These are phyloP conservation scores for Myxozyma vanderwaltii DNA, from an alignment of 805 yeast genomes.

Conservation along the genomic window DNA sequence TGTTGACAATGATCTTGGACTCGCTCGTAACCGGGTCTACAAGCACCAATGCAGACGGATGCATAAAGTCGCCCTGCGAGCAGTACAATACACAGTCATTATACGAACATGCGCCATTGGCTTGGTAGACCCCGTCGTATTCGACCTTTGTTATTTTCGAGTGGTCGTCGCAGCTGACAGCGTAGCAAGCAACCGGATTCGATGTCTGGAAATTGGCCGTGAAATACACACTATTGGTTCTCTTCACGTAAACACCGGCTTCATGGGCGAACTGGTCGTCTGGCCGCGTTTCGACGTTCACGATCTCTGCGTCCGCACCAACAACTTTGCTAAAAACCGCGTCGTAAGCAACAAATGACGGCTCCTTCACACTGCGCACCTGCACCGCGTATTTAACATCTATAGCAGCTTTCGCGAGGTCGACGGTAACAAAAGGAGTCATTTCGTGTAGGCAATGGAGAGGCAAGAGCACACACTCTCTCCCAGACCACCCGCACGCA, in stretches of 20 bases:
- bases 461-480: background rate
- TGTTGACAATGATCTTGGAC: constrained; percentile 21
- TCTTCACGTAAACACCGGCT: constrained; percentile 29
- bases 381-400: constrained; percentile 21
- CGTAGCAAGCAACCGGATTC: constrained; percentile 18
- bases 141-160: constrained; percentile 11
- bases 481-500: background rate
- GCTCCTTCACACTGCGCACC: background rate
- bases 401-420: constrained; percentile 6
- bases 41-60: constrained; percentile 22
- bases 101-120: constrained; percentile 30
- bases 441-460: background rate
- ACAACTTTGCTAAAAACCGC: constrained; percentile 6
- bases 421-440: constrained; percentile 3
- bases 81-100: constrained; percentile 25
- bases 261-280: constrained; percentile 29
- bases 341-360: constrained; percentile 23
- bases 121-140: constrained; percentile 22
- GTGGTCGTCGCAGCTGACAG: constrained; percentile 19
- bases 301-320: constrained; percentile 14
- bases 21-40: constrained; percentile 21
- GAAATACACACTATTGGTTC: constrained; percentile 28
- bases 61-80: constrained; percentile 21
- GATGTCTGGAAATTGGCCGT: constrained; percentile 29
- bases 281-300: constrained; percentile 10